Percentiles rank a stretch among this genome's conserved stretches.
These are phyloP conservation scores for Pezicula neosporulosa DNA, from an alignment of 2,329 filamentous ascomycete genomes.

Conservation along the genomic window DNA sequence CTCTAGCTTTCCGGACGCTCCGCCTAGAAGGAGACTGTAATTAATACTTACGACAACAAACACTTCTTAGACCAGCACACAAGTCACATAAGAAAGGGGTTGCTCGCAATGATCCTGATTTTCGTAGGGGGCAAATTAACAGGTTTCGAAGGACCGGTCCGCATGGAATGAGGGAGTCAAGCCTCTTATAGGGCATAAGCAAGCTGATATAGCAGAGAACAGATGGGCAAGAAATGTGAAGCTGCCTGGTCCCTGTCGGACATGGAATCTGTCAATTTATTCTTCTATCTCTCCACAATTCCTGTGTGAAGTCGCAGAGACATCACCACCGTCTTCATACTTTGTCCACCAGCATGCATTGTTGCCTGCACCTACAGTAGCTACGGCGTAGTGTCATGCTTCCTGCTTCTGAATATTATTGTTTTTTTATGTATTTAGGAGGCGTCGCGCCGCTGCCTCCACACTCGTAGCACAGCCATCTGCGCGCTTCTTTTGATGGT, in stretches of 20 bases:
- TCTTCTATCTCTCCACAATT: constrained; percentile 5
- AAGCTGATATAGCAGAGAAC: constrained; percentile 3
- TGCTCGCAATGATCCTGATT: not conserved
- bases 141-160: not conserved
- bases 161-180: not conserved
- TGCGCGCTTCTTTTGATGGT: not conserved
- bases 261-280: constrained; percentile 3
- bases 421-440: no score
- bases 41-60: not conserved
- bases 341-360: constrained; percentile 3
- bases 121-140: not conserved
- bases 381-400: not conserved
- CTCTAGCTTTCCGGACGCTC: not conserved
- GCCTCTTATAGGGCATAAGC: constrained; percentile 4
- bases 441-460: no score
- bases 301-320: constrained; percentile 3
- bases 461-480: not conserved
- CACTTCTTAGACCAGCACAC: not conserved
- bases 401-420: constrained; percentile 5
- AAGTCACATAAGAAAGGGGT: no score
- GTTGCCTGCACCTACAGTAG: constrained; percentile 1
- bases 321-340: not conserved
- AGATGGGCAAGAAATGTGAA: constrained; percentile 2
- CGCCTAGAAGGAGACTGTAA: not conserved
- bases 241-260: not conserved